A percentile compares a stretch with the other conserved stretches of the same genome.
Evolutionary conservation across 495 filamentous ascomycete genomes (phyloP).

Genomic region (Rusavskia elegans): DNA sequence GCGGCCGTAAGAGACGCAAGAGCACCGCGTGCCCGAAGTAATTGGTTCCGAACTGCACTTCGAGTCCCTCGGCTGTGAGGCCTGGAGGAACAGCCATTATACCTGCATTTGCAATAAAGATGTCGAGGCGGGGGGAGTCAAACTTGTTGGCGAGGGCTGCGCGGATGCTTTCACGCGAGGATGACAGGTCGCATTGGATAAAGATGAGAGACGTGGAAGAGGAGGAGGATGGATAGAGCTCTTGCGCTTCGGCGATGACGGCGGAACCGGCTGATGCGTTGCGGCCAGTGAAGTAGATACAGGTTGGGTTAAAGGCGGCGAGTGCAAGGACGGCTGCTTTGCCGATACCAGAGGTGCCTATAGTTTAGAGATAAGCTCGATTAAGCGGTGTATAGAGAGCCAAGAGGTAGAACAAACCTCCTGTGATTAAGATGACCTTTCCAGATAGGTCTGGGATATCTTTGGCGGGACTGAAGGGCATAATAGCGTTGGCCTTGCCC

Average conservation of each 20-base stretch:
- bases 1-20: no score
- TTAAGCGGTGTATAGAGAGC: constrained; percentile 2
- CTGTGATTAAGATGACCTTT: constrained; percentile 3
- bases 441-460: constrained; percentile 3
- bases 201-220: constrained; percentile 20
- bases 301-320: constrained; percentile 34
- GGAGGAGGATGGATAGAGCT: neutral
- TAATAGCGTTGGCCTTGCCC: neutral
- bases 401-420: neutral
- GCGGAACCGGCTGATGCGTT: constrained; percentile 15
- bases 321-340: constrained; percentile 20
- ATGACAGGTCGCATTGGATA: constrained; percentile 25
- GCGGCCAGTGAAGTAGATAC: constrained; percentile 36
- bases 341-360: no score
- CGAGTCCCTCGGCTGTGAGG: no score
- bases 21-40: no score
- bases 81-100: no score
- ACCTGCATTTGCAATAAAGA: no score
- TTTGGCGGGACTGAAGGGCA: neutral
- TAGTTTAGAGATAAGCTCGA: no score
- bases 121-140: constrained; percentile 23
- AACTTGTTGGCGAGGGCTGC: constrained; percentile 28
- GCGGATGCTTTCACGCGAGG: neutral
- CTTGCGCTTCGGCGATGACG: constrained; percentile 3
- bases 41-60: no score